Conservation (phyloP, 2,329 filamentous ascomycete species). For the Botrytis deweyae region DNA sequence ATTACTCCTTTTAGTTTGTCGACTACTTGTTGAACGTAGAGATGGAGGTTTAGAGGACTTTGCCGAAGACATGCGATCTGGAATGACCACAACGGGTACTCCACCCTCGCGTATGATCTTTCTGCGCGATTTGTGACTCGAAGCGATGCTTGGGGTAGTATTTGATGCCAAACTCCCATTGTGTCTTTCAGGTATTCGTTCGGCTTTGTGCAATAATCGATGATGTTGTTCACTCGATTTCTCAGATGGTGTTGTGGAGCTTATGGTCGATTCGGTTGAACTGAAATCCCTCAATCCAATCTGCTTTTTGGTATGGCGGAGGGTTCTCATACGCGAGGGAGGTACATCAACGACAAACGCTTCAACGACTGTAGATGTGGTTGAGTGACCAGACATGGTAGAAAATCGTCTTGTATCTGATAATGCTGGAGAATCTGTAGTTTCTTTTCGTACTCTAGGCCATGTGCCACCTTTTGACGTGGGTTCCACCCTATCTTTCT, state of each 20-base stretch:
- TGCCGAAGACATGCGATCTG: constrained; percentile 52
- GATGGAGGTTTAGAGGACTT: constrained; percentile 54
- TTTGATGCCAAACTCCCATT: constrained; percentile 49
- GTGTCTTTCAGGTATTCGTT: constrained; percentile 30
- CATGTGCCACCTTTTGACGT: constrained; percentile 10
- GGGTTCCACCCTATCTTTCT: constrained; percentile 25
- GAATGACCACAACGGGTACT: constrained; percentile 63
- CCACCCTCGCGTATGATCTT: constrained; percentile 59
- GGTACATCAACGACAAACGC: constrained; percentile 55
- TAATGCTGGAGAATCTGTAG: constrained; percentile 32
- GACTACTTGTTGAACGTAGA: constrained; percentile 62
- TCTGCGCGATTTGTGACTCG: constrained; percentile 55
- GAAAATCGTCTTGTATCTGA: constrained; percentile 51
- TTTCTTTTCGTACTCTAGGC: constrained; percentile 26
- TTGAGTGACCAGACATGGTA: constrained; percentile 54
- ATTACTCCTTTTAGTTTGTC: constrained; percentile 52
- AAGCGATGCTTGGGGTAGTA: constrained; percentile 50
- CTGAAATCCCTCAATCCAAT: constrained; percentile 49
- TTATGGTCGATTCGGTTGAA: constrained; percentile 37
- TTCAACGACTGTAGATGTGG: constrained; percentile 57
- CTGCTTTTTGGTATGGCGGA: constrained; percentile 62
- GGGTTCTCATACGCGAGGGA: constrained; percentile 51
- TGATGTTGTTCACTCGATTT: constrained; percentile 33
- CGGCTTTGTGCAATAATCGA: constrained; percentile 33
- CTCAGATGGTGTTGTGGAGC: constrained; percentile 46